A percentile compares a stretch with the other conserved stretches of the same genome.
phyloP scores from a whole-genome alignment of 2,329 filamentous ascomycete genomes.

The Fusarium nisikadoi region DNA sequence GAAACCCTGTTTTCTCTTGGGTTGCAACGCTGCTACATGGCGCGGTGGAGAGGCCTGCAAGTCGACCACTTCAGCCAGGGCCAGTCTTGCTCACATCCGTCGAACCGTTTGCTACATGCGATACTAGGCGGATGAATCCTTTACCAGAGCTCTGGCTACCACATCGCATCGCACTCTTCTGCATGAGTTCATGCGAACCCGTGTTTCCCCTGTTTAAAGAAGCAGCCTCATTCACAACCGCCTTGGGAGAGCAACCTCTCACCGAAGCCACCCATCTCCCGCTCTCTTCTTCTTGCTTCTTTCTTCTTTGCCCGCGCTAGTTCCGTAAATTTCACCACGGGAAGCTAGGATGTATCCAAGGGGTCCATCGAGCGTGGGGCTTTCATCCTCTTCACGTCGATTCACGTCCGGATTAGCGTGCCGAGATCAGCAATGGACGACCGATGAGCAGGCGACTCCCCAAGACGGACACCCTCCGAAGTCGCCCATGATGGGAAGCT shows the following conservation, averaged over 20 bases:
- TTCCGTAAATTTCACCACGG: slow-evolving; percentile 2
- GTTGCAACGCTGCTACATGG: slow-evolving; percentile 7
- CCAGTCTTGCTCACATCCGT: neutral
- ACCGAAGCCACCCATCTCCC: slow-evolving; percentile 1
- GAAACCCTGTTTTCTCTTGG: slow-evolving; percentile 12
- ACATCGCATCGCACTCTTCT: neutral
- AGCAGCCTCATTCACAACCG: neutral
- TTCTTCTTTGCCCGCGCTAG: slow-evolving; percentile 2
- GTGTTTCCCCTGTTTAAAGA: neutral
- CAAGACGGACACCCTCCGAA: slow-evolving; percentile 31
- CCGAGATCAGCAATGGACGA: slow-evolving; percentile 26
- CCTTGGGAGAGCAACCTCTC: neutral
- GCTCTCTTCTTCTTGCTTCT: neutral
- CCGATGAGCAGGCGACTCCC: neutral
- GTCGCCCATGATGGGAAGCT: slow-evolving; percentile 19
- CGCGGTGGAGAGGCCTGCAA: slow-evolving; percentile 15
- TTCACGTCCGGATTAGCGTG: slow-evolving; percentile 23
- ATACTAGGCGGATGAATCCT: neutral
- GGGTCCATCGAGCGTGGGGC: slow-evolving; percentile 28
- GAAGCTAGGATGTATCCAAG: slow-evolving; percentile 5
- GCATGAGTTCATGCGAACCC: neutral
- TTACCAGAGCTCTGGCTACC: slow-evolving; percentile 1
- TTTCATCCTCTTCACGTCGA: neutral
- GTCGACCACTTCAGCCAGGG: neutral
- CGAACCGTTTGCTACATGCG: neutral